phyloP scores from a whole-genome alignment of 495 filamentous ascomycete species.

The Talaromyces ruber region DNA sequence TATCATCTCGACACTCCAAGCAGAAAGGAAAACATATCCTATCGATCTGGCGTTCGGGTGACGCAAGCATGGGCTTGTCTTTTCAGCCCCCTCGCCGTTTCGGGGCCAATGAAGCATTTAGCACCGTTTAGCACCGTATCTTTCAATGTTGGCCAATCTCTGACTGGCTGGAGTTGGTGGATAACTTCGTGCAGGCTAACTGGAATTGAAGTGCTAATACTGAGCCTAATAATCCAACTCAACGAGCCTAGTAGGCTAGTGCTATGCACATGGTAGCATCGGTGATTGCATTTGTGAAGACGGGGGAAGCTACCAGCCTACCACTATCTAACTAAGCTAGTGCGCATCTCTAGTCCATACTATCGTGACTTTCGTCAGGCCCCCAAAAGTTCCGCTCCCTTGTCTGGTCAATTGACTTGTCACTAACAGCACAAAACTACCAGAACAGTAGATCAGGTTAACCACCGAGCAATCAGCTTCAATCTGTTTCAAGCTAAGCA shows the following conservation, averaged over 20 bases:
- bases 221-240: not conserved
- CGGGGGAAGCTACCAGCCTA: not conserved
- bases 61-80: not conserved
- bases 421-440: not conserved
- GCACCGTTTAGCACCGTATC: not conserved
- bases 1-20: not conserved
- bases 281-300: constrained; percentile 1
- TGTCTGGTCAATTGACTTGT: not conserved
- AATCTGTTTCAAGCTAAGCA: not conserved
- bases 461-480: not conserved
- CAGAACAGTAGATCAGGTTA: not conserved
- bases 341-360: not conserved
- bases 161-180: not conserved
- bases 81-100: constrained; percentile 1
- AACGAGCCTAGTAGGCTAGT: not conserved
- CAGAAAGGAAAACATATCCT: not conserved
- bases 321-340: not conserved
- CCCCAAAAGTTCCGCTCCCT: not conserved
- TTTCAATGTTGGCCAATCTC: not conserved
- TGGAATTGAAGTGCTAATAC: not conserved
- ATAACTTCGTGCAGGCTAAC: not conserved
- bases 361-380: not conserved
- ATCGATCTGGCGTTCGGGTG: not conserved
- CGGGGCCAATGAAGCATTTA: constrained; percentile 3
- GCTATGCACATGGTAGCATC: not conserved